Percentiles rank a stretch among this genome's conserved stretches.
Evolutionary conservation across 805 yeast genomes (phyloP).

Genomic region (Cephaloascus fragrans): DNA sequence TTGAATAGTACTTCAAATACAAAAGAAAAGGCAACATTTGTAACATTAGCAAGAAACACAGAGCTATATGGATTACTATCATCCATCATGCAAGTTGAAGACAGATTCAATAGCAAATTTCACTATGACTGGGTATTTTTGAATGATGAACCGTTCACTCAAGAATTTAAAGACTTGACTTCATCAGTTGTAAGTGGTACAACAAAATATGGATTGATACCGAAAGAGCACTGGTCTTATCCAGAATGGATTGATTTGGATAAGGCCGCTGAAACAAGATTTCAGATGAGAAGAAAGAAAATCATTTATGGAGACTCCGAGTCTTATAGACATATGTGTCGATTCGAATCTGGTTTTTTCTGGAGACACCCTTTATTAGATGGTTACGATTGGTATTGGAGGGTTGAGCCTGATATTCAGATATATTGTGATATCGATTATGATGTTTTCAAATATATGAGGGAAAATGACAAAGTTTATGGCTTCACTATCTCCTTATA

Average conservation of each 20-base stretch:
- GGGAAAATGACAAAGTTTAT: slow-evolving; percentile 11
- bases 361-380: slow-evolving; percentile 11
- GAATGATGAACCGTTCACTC: slow-evolving; percentile 14
- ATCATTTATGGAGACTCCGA: slow-evolving; percentile 9
- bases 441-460: slow-evolving; percentile 15
- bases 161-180: slow-evolving; percentile 10
- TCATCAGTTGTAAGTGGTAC: slow-evolving; percentile 11
- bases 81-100: slow-evolving; percentile 13
- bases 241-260: slow-evolving; percentile 12
- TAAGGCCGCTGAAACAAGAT: slow-evolving; percentile 10
- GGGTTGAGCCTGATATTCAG: slow-evolving; percentile 13
- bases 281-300: slow-evolving; percentile 7
- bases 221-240: slow-evolving; percentile 12
- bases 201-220: slow-evolving; percentile 11
- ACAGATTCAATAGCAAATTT: slow-evolving; percentile 11
- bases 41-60: slow-evolving; percentile 1
- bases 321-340: slow-evolving; percentile 11
- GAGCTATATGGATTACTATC: background rate
- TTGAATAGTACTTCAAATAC: no score
- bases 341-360: slow-evolving; percentile 13
- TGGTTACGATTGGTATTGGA: slow-evolving; percentile 16
- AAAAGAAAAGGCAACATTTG: slow-evolving; percentile 1
- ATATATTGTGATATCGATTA: slow-evolving; percentile 15
- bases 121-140: slow-evolving; percentile 18
- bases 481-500: slow-evolving; percentile 15